Evolutionary conservation across 2,329 filamentous ascomycete species (phyloP), one percentile per base, ranked within the genome.

Genomic region (Colletotrichum coccodes): DNA sequence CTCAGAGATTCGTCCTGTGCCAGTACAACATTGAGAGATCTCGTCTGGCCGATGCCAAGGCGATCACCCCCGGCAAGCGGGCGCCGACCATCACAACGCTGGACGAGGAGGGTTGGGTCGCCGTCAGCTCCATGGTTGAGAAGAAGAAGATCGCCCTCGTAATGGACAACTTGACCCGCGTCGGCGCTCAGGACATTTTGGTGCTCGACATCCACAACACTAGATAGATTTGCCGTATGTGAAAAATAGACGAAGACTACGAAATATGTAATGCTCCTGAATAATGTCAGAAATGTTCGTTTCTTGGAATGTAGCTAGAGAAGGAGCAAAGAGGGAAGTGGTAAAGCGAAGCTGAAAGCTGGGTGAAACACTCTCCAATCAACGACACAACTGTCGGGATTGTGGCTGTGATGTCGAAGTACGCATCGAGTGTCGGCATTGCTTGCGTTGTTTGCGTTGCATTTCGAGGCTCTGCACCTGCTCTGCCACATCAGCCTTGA

Each of bases 121-220:
- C 95, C n/a, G 92, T 98, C 71, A 94, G 90, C 77, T 91, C 91
- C 57, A 98, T 98, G 95, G 95, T 97, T 7, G 91, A 94, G 84
- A 93, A 94, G 84, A 95, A 94, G 84, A 88, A 88, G 75, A 92
- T 97, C 76, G 94, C 94, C 2, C 85, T 89, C 7, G 93, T 92
- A 42, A 98, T 98, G 95, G 95, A 98, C 79, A 87, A 93, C 74
- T 79, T 97, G 77, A 90, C 87, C 36, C 89, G 87, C 75, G 87
- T 92, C 32, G 94, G 94, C 3, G 95, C 94, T 1, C 89, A 90
- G 60, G 95, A 98, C 79, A 94, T 98, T 71, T 80, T 98, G 74
- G 93, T 97, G 26, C 85, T 95, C 61, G 91, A 93, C 78, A 94
- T 98, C 76, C 92, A 93, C 79, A 98, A 98, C 81, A 91, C 92